A percentile compares a stretch with the other conserved stretches of the same genome.
Conservation (phyloP, 2,329 filamentous ascomycete species). For the Penicillium sp. region DNA sequence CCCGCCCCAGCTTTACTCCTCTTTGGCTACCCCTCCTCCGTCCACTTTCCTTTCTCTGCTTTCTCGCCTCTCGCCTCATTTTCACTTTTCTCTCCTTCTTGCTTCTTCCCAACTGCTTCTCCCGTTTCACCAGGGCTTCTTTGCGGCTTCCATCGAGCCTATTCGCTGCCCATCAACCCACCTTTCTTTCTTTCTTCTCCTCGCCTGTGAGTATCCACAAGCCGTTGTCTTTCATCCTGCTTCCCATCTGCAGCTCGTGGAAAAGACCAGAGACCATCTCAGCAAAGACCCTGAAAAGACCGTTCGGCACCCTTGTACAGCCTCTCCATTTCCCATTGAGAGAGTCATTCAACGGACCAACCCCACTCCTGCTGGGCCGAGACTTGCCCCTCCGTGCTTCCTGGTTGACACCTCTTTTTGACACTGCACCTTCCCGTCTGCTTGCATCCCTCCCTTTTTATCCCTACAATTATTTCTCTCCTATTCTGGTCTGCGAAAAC, state of each 20-base stretch:
- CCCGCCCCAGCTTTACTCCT: constrained; percentile 21
- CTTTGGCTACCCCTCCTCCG: constrained; percentile 11
- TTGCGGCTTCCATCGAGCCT: not conserved
- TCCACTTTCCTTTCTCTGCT: constrained; percentile 1
- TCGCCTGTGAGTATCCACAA: not conserved
- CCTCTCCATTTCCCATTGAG: constrained; percentile 1
- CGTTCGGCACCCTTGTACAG: not conserved
- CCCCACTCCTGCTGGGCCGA: constrained; percentile 1
- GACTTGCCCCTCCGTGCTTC: constrained; percentile 1
- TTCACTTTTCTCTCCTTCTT: constrained; percentile 1
- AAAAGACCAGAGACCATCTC: not conserved
- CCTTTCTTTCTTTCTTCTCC: not conserved
- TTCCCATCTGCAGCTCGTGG: not conserved
- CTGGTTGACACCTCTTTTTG: not conserved
- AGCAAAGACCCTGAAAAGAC: not conserved
- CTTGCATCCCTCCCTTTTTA: not conserved
- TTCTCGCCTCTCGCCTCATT: not conserved
- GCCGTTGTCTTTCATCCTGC: not conserved
- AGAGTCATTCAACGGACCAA: not conserved
- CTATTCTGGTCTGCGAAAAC: not conserved
- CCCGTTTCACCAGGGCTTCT: not conserved
- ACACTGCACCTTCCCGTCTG: constrained; percentile 1
- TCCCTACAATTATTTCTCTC: not conserved
- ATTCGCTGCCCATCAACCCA: not conserved
- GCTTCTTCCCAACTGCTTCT: not conserved